Base-by-base conservation (phyloP, 345 rosid genomes). In the Eucalyptus victrix region DNA sequence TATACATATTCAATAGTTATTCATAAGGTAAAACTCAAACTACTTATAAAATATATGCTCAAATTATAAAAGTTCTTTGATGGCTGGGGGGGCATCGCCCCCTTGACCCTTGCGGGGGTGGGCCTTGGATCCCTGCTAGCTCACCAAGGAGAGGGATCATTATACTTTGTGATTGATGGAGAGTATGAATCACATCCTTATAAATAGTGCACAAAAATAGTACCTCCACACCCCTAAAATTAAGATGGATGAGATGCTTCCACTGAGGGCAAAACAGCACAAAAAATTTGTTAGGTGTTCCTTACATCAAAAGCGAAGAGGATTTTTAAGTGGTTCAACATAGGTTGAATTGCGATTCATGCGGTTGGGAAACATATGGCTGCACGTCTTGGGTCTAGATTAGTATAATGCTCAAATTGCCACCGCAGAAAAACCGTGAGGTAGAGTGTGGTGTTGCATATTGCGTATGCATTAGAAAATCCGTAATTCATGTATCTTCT, bases 41-140 rank as follows among this genome's bases (percentile, higher is more conserved):
- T 54, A 54, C 1, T 23, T 3, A 54, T 54, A 24, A 56, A 56
- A 24, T 24, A 56, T 24, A 23, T 9, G 14, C 62, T 26, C 30
- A 56, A 56, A 56, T 24, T 56, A 24, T 10, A 1, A 56, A 56
- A 56, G 30, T 56, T 6, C 6, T 56, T 1, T 23, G 13, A 24
- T 56, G 62, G 62, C 2, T 4, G 26, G 30, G 62, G 62, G 62
- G 62, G 62, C 30, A 0, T 26, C 1, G 8, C 62, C 30, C 62
- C 6, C 1, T 1, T 26, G 30, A 56, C 62, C 13, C 30, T 26
- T 56, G 12, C 6, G 1, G 0, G 14, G 30, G 2, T 1, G 1
- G 62, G 3, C 30, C 30, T 56, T 1, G 6, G 3, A 56, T 56
- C 62, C 62, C 0, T 24, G 3, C 14, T 3, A 0, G 1, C 62